A percentile compares a stretch with the other conserved stretches of the same genome.
Evolutionary conservation across 345 rosid species (phyloP).

Genomic region (Salix dunnii): DNA sequence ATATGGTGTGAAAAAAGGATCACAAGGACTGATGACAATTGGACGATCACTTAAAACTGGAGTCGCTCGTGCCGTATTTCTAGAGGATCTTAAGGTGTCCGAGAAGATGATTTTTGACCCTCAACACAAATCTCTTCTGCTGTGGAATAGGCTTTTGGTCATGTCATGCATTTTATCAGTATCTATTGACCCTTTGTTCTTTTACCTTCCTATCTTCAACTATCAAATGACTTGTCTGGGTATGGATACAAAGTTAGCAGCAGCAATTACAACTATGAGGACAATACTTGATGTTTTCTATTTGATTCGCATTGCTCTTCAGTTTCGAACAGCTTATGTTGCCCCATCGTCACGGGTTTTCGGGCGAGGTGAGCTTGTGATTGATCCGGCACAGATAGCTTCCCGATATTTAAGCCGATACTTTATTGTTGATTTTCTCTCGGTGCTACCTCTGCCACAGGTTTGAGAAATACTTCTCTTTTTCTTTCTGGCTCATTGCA

Average conservation of each 20-base stretch:
- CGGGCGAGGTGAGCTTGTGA: constrained; percentile 93
- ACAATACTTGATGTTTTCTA: constrained; percentile 59
- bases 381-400: constrained; percentile 73
- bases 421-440: constrained; percentile 66
- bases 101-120: constrained; percentile 70
- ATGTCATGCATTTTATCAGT: constrained; percentile 70
- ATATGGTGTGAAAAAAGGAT: constrained; percentile 51
- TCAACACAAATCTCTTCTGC: constrained; percentile 66
- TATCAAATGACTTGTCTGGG: constrained; percentile 48
- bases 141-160: constrained; percentile 78
- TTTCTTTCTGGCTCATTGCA: not conserved
- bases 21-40: constrained; percentile 53
- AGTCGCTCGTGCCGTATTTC: constrained; percentile 65
- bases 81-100: constrained; percentile 71
- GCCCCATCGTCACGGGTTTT: constrained; percentile 94
- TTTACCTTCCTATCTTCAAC: constrained; percentile 74
- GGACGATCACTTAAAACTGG: constrained; percentile 49
- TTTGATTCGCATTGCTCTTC: constrained; percentile 64
- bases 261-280: constrained; percentile 51
- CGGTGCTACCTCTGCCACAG: constrained; percentile 86
- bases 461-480: constrained; percentile 25
- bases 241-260: constrained; percentile 55
- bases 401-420: constrained; percentile 57
- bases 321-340: constrained; percentile 74
- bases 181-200: constrained; percentile 75